Evolutionary conservation across 306 rosid species (phyloP).

Genomic region (Cucumis sativus): DNA sequence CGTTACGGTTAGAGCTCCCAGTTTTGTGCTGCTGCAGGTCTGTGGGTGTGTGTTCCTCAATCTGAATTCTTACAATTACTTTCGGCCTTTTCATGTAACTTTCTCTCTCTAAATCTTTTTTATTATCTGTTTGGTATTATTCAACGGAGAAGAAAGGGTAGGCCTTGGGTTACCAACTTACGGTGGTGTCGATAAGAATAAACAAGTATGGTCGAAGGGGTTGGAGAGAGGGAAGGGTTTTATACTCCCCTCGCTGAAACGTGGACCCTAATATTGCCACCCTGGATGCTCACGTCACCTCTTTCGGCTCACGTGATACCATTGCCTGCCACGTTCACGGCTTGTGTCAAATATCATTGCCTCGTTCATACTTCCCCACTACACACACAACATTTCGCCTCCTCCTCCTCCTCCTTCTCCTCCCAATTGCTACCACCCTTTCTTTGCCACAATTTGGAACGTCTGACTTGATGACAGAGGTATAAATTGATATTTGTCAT

Average conservation of each 20-base stretch:
- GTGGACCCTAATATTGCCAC: conserved; percentile 22
- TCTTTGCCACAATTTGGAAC: no score
- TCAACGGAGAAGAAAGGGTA: conserved; percentile 24
- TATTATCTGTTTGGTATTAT: conserved; percentile 6
- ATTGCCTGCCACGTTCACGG: conserved; percentile 1
- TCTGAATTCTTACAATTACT: not conserved
- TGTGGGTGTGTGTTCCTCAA: not conserved
- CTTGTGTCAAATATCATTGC: not conserved
- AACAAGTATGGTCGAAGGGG: not conserved
- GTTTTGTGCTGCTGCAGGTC: not conserved
- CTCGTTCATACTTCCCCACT: not conserved
- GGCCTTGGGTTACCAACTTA: conserved; percentile 16
- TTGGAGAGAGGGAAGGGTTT: not conserved
- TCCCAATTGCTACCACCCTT: no score
- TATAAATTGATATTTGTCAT: no score
- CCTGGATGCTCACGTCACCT: conserved; percentile 20
- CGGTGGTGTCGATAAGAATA: conserved; percentile 15
- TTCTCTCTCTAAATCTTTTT: conserved; percentile 19
- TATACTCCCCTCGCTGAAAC: conserved; percentile 19
- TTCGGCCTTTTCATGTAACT: not conserved
- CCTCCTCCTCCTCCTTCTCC: not conserved
- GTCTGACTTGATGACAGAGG: no score
- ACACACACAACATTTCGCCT: not conserved
- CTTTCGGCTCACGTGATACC: conserved; percentile 10
- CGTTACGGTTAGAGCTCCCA: not conserved